phyloP scores from a whole-genome alignment of 2,329 filamentous ascomycete species.

The Cordyceps sp. region DNA sequence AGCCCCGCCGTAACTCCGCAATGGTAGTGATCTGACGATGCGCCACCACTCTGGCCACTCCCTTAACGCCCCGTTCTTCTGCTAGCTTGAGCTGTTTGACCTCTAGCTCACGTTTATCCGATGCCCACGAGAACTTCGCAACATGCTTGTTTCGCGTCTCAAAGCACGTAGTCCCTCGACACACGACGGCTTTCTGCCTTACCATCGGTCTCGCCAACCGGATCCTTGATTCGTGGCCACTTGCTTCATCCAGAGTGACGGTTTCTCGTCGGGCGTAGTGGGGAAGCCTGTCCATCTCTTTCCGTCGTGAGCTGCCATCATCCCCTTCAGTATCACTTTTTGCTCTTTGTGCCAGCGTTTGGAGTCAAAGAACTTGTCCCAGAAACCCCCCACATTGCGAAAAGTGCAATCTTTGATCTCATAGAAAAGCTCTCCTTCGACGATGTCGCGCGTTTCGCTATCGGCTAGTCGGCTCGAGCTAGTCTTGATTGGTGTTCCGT shows the following conservation, averaged over 20 bases:
- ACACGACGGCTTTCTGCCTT: conserved; percentile 5
- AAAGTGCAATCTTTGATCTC: too few relatives aligned
- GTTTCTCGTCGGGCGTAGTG: too few relatives aligned
- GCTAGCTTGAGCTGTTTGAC: conserved; percentile 5
- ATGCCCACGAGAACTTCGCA: conserved; percentile 6
- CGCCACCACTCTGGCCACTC: conserved; percentile 5
- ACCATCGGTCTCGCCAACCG: conserved; percentile 4
- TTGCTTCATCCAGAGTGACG: conserved; percentile 1
- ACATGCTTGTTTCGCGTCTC: conserved; percentile 1
- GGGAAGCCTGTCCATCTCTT: too few relatives aligned
- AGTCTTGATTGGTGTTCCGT: too few relatives aligned
- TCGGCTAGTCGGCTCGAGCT: too few relatives aligned
- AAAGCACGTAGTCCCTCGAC: conserved; percentile 6
- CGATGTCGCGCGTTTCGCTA: too few relatives aligned
- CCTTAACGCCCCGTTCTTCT: conserved; percentile 4
- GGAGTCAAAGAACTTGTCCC: too few relatives aligned
- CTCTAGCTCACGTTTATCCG: conserved; percentile 3
- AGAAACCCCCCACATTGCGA: too few relatives aligned
- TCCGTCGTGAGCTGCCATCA: too few relatives aligned
- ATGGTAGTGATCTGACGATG: conserved; percentile 5
- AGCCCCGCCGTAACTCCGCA: conserved; percentile 3
- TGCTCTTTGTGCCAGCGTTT: too few relatives aligned
- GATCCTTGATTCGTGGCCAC: conserved; percentile 1
- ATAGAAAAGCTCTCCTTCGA: too few relatives aligned
- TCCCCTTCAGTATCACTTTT: too few relatives aligned